Base-by-base conservation (phyloP, 139 green algal species). In the Chlorella sp. region DNA sequence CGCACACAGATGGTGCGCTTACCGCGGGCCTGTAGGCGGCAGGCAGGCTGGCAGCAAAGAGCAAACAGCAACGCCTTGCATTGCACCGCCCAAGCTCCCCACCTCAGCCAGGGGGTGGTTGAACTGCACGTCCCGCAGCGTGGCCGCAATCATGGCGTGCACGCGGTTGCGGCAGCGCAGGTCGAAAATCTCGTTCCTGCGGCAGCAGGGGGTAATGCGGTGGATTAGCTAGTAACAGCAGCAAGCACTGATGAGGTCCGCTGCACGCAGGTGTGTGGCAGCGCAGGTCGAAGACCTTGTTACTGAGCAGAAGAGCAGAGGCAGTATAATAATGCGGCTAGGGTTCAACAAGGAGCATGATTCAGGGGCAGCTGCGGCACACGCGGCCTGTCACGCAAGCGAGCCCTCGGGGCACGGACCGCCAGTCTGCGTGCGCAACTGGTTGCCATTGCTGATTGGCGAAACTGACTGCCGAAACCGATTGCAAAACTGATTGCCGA, bases 61-160 rank as follows among this genome's bases (percentile, higher is more conserved):
- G 19, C 19, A 17, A 5, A 67, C 58, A 67, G 17, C 30, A 65
- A 24, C 56, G 56, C 56, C 28, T 13, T 19, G 56, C 56, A 65
- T 20, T 5, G 16, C 56, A 65, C 28, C 58, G 2, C 60, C 60
- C n/a, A n/a, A 11, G 60, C 60, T 4, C 13, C 65, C 26, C 20
- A 54, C 74, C 22, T 69, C 77, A 24, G 77, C 77, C 60, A 83
- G 77, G 0, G 77, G 77, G 60, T 83, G 77, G 58, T 83, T 73
- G 77, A 74, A 83, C 40, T 32, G 26, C 17, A 73, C 56, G 56
- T 73, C 77, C 7, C 77, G 38, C 26, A 83, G 11, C 14, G 77
- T 83, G 77, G 77, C 77, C 2, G 58, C 77, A 7, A 83, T n/a
- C 58, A 83, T 43, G 1, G 9, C 40, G 9, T 68, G 24, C 77